A percentile compares a stretch with the other conserved stretches of the same genome.
phyloP scores from a whole-genome alignment of 2,329 filamentous ascomycete species.

The Chaetothyriales sp. region DNA sequence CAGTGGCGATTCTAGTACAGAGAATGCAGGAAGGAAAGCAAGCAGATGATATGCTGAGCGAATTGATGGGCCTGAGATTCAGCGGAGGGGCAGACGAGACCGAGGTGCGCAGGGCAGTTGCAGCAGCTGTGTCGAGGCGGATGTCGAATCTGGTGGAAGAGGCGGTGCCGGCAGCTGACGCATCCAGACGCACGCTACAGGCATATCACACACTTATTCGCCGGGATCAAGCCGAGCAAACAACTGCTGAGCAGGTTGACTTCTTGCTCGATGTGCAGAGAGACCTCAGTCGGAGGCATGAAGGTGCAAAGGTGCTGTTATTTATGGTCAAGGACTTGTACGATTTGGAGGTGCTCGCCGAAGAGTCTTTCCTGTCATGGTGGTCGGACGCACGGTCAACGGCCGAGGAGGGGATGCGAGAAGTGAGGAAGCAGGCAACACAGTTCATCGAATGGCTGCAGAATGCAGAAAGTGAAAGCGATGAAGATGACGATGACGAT shows the following conservation, averaged over 20 bases:
- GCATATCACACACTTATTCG: slow-evolving; percentile 48
- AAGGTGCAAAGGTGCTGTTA: slow-evolving; percentile 54
- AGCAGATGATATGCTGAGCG: slow-evolving; percentile 76
- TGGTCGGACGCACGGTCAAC: slow-evolving; percentile 61
- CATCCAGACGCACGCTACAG: slow-evolving; percentile 48
- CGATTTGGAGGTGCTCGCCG: slow-evolving; percentile 67
- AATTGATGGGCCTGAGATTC: slow-evolving; percentile 86
- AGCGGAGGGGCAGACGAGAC: slow-evolving; percentile 78
- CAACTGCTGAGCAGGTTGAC: slow-evolving; percentile 58
- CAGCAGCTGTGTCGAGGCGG: slow-evolving; percentile 68
- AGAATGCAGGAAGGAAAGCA: slow-evolving; percentile 57
- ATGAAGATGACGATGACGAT: slow-evolving; percentile 49
- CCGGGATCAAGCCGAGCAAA: slow-evolving; percentile 43
- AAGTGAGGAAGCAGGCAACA: slow-evolving; percentile 57
- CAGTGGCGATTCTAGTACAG: slow-evolving; percentile 72
- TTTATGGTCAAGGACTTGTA: slow-evolving; percentile 74
- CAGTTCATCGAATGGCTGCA: slow-evolving; percentile 73
- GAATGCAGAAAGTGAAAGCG: slow-evolving; percentile 55
- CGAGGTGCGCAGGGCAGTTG: slow-evolving; percentile 74
- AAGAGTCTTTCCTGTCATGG: slow-evolving; percentile 79
- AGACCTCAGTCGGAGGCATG: slow-evolving; percentile 52
- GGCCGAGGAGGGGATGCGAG: slow-evolving; percentile 52
- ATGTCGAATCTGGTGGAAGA: slow-evolving; percentile 53
- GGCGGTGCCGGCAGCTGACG: slow-evolving; percentile 43
- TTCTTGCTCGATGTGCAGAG: slow-evolving; percentile 70